phyloP scores from a whole-genome alignment of 257 asterid species.

The Solanum gracilifrons region DNA sequence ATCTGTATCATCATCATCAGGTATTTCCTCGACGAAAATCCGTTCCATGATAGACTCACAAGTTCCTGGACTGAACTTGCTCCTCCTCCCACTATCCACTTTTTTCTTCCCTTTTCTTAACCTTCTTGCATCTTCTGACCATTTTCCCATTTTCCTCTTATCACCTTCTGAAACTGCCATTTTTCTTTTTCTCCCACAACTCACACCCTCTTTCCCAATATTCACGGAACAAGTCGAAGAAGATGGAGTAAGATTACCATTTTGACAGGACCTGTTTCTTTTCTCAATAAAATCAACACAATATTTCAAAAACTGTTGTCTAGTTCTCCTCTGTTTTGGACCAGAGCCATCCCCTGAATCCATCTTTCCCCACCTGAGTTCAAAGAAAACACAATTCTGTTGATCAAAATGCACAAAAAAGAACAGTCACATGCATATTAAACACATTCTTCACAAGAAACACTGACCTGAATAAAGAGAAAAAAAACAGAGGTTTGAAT shows the following conservation, averaged over 20 bases:
- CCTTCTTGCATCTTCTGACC: background rate
- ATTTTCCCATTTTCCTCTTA: background rate
- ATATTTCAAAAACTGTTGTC: background rate
- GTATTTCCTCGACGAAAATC: too few relatives aligned
- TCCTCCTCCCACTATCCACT: background rate
- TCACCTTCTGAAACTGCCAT: background rate
- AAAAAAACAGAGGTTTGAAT: background rate
- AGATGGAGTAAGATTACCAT: background rate
- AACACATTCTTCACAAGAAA: background rate
- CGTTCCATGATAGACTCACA: background rate
- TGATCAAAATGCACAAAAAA: background rate
- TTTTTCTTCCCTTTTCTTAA: background rate
- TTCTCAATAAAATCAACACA: background rate
- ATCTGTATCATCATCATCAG: background rate
- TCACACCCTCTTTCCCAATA: background rate
- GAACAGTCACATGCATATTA: background rate
- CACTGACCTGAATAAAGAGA: background rate
- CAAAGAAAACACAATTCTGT: background rate
- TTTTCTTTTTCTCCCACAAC: background rate
- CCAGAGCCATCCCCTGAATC: background rate
- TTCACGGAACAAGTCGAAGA: background rate
- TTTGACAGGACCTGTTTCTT: background rate
- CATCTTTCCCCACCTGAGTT: background rate
- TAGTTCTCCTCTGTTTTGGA: background rate
- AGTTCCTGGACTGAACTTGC: background rate